Evolutionary conservation across 805 yeast genomes (phyloP).

Genomic region (Jamesozyma hellenica): DNA sequence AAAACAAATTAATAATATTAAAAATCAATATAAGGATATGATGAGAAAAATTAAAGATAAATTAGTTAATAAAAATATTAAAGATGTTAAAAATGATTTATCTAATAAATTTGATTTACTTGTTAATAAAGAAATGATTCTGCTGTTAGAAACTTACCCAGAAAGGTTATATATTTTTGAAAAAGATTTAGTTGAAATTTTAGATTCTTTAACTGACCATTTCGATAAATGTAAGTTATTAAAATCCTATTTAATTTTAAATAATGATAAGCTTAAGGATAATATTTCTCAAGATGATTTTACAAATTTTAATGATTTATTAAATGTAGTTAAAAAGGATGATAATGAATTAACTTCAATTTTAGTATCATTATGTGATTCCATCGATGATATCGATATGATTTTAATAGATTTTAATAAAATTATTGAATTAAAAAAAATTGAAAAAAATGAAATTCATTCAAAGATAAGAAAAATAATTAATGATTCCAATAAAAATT

Average conservation of each 20-base stretch:
- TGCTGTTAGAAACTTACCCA: conserved; percentile 20
- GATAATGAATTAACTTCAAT: conserved; percentile 49
- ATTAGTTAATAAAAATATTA: conserved; percentile 18
- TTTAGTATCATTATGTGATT: conserved; percentile 36
- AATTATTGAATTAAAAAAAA: conserved; percentile 25
- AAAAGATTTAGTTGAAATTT: conserved; percentile 55
- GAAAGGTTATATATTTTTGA: conserved; percentile 30
- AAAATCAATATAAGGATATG: conserved; percentile 23
- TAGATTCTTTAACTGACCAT: conserved; percentile 68
- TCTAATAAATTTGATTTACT: conserved; percentile 17
- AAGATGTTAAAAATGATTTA: conserved; percentile 10
- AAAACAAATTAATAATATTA: conserved; percentile 24
- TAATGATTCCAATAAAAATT: conserved; percentile 20
- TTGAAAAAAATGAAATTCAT: conserved; percentile 13
- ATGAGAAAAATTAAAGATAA: conserved; percentile 22
- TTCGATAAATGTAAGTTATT: conserved; percentile 61
- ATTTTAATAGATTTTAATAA: conserved; percentile 19
- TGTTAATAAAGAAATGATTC: conserved; percentile 13
- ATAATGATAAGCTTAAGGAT: conserved; percentile 16
- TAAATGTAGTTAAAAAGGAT: conserved; percentile 42
- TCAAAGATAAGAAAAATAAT: conserved; percentile 12
- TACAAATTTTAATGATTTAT: conserved; percentile 31
- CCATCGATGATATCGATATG: conserved; percentile 24
- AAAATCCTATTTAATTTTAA: conserved; percentile 14
- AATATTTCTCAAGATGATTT: not conserved